Evolutionary conservation across 352 stramenopile species (phyloP), one percentile per base, ranked within the genome.

Genomic region (Globisporangium splendens): DNA sequence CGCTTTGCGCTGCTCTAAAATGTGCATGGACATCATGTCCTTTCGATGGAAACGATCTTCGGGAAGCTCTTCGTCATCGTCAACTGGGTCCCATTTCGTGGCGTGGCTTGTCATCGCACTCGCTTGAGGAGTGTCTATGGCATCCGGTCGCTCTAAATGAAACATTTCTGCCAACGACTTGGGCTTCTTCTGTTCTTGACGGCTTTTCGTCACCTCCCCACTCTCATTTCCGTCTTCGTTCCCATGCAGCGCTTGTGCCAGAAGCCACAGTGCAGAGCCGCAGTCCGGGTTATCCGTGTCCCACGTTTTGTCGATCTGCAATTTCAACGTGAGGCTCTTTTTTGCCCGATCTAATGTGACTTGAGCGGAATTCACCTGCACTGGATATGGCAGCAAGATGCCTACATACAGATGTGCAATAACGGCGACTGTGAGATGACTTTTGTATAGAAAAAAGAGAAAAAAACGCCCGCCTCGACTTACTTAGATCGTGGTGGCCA

Each of bases 11-110:
- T 92, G 80, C 59, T 93, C 84, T 22, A 93, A 65, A 68, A 89
- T 89, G 55, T 90, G 83, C 82, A 93, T 92, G 13, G 84, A 93
- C 74, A 93, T 79, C 79, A 93, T 89, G 59, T 93, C 80, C 46
- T 84, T 83, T 46, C 75, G 76, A 33, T 93, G 84, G 56, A 90
- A 93, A 12, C 69, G 58, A n/a, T 93, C 80, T 53, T 93, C 79
- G 1, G 84, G 82, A 3, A 93, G 73, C 51, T 92, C 80, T 63
- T 89, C 79, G 24, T 91, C 79, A 44, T 93, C 79, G 33, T 81
- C 60, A 31, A 90, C 80, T 28, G 75, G 78, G n/a, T 89, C 79
- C 73, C 69, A 88, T 43, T 49, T 66, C 24, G 66, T 31, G 24
- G 24, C 24, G 24, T 31, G 24, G 24, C 24, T 31, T 31, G 24